phyloP scores from a whole-genome alignment of 2,329 filamentous ascomycete genomes.

The Alternaria solani region DNA sequence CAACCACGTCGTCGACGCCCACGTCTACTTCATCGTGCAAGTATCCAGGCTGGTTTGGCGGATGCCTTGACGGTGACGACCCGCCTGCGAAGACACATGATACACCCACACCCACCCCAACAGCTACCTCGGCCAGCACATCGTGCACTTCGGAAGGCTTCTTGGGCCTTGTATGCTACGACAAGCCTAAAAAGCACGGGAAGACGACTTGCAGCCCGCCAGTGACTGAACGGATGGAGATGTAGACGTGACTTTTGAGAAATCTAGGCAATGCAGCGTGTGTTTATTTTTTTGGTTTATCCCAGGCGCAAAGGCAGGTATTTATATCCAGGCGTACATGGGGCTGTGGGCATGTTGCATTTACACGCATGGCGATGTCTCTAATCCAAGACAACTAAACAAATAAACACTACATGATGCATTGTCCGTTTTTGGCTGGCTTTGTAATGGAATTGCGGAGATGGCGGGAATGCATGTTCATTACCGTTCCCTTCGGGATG shows the following conservation, averaged over 20 bases:
- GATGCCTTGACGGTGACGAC: constrained; percentile 59
- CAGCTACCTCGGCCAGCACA: constrained; percentile 20
- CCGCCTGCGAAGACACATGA: constrained; percentile 47
- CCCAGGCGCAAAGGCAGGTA: constrained; percentile 8
- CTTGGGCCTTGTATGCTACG: constrained; percentile 44
- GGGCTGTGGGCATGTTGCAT: background rate
- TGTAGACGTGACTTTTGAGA: constrained; percentile 20
- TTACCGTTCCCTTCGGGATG: background rate
- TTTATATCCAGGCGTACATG: constrained; percentile 19
- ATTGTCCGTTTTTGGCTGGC: background rate
- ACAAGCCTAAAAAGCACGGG: constrained; percentile 30
- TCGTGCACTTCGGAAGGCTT: constrained; percentile 39
- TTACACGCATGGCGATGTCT: background rate
- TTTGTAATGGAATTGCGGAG: constrained; percentile 1
- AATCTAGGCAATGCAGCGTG: background rate
- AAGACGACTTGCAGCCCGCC: constrained; percentile 11
- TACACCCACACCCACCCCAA: constrained; percentile 25
- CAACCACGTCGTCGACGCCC: constrained; percentile 41
- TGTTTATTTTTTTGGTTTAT: background rate
- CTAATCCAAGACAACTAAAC: background rate
- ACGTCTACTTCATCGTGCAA: constrained; percentile 53
- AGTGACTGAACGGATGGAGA: constrained; percentile 37
- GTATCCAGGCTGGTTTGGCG: constrained; percentile 59
- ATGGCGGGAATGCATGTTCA: constrained; percentile 4
- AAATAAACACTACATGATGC: background rate